Percentiles rank a stretch among this genome's conserved stretches.
Evolutionary conservation across 176 grass and related monocot species (phyloP).

Genomic region (Oryza australiensis): DNA sequence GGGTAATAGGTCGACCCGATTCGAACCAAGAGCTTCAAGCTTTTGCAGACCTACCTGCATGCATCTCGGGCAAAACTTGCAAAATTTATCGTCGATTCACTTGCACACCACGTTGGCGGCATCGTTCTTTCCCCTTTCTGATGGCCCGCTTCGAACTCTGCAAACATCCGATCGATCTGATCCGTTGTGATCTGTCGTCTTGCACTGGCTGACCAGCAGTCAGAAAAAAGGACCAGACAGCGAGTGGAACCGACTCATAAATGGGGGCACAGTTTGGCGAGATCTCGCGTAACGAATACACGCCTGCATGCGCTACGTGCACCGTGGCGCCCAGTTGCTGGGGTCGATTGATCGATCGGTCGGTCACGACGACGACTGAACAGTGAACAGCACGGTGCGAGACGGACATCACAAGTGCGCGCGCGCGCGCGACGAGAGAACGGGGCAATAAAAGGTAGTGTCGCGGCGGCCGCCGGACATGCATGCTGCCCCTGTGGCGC

Average conservation of each 20-base stretch:
- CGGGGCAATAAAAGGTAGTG: not conserved
- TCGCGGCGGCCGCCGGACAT: not conserved
- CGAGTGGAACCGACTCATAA: not conserved
- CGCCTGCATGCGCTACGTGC: not conserved
- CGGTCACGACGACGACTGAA: not conserved
- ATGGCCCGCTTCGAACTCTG: not conserved
- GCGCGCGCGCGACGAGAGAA: not conserved
- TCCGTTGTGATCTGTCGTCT: slow-evolving; percentile 5
- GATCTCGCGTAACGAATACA: not conserved
- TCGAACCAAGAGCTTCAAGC: no score
- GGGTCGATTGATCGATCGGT: not conserved
- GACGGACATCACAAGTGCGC: no score
- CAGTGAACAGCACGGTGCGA: not conserved
- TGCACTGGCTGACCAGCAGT: slow-evolving; percentile 18
- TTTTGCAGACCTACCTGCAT: no score
- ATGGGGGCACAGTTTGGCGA: not conserved
- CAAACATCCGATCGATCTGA: slow-evolving; percentile 5
- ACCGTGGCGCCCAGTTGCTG: not conserved
- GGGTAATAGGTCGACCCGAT: no score
- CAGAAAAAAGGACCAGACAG: not conserved
- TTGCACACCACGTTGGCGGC: not conserved
- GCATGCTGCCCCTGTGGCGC: not conserved
- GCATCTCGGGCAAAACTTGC: not conserved
- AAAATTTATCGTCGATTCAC: not conserved
- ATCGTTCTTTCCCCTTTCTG: not conserved